Conservation (phyloP, 1,139 yeast genomes). For the Sugiyamaella grinbergsii region DNA sequence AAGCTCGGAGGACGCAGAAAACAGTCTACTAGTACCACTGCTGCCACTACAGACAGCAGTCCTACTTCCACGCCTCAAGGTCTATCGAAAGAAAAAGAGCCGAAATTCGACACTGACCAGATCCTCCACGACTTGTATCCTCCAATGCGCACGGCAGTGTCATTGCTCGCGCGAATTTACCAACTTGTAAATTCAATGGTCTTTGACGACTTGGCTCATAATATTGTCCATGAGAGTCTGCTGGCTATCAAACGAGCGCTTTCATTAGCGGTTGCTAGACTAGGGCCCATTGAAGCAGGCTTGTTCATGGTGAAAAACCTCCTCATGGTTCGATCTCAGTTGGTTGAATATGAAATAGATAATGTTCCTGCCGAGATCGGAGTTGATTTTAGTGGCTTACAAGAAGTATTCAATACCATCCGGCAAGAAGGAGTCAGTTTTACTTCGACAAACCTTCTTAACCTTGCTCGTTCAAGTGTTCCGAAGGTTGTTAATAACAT, state of each 20-base stretch:
- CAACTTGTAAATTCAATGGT: constrained; percentile 72
- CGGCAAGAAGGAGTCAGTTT: constrained; percentile 38
- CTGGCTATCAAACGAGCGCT: constrained; percentile 58
- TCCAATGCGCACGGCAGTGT: constrained; percentile 71
- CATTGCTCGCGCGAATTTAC: constrained; percentile 73
- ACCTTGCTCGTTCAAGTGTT: constrained; percentile 65
- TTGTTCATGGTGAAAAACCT: constrained; percentile 73
- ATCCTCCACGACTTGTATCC: constrained; percentile 62
- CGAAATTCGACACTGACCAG: constrained; percentile 35
- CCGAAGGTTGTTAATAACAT: constrained; percentile 84
- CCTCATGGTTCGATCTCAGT: constrained; percentile 66
- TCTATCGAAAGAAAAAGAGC: constrained; percentile 8
- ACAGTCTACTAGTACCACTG: background rate
- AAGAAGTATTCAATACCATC: constrained; percentile 56
- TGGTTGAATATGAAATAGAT: constrained; percentile 80
- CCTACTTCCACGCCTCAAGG: constrained; percentile 3
- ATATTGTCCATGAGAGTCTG: constrained; percentile 78
- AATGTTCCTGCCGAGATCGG: constrained; percentile 68
- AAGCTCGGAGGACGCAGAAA: constrained; percentile 51
- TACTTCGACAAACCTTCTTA: constrained; percentile 51
- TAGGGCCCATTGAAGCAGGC: constrained; percentile 58
- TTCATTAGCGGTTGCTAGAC: constrained; percentile 45
- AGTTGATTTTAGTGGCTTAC: constrained; percentile 71
- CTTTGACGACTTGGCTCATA: constrained; percentile 88
- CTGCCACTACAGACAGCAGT: background rate